Evolutionary conservation across 192 early-diverging fungal species (phyloP).

Genomic region (Podila epicladia): DNA sequence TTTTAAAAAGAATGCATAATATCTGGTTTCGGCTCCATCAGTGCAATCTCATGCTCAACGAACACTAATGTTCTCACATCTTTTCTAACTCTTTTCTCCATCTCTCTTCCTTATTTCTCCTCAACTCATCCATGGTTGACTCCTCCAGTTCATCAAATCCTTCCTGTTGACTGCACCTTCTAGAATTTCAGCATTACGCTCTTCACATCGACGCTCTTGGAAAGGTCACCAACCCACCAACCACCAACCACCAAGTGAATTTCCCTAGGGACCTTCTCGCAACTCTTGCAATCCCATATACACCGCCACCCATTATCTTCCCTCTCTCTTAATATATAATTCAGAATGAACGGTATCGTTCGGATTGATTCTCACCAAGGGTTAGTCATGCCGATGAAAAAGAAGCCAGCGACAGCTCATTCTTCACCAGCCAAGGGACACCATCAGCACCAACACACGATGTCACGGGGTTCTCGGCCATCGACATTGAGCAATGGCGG

Average conservation of each 20-base stretch:
- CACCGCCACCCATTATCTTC: not conserved
- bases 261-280: too few species aligned
- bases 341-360: conserved; percentile 45
- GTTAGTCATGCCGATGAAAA: conserved; percentile 33
- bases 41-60: too few species aligned
- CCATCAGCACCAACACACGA: conserved; percentile 12
- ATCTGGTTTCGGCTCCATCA: too few species aligned
- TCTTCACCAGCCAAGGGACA: conserved; percentile 24
- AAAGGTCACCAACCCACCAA: too few species aligned
- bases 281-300: not conserved
- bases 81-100: not conserved
- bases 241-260: too few species aligned
- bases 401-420: conserved; percentile 28
- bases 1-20: too few species aligned
- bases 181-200: not conserved
- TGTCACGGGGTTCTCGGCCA: conserved; percentile 2
- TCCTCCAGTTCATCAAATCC: not conserved
- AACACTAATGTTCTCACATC: not conserved
- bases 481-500: not conserved
- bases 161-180: not conserved
- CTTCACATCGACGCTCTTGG: not conserved
- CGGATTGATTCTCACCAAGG: conserved; percentile 50
- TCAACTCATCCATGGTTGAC: not conserved
- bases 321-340: not conserved
- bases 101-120: not conserved